phyloP scores from a whole-genome alignment of 179 eudicot species.

The Beta macrorhiza region DNA sequence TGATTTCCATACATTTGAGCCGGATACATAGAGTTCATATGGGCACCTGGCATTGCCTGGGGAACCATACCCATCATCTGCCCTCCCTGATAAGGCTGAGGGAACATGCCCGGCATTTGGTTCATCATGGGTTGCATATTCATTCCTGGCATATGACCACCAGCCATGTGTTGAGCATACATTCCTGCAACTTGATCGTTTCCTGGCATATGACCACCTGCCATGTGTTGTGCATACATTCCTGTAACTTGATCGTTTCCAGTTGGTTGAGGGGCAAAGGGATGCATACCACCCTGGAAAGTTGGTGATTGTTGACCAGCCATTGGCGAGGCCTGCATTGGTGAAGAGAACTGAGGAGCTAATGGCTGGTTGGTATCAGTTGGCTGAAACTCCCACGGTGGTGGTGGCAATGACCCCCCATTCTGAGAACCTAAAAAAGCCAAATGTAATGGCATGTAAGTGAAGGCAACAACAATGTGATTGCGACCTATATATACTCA shows the following conservation, averaged over 20 bases:
- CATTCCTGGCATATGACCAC: slow-evolving; percentile 45
- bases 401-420: slow-evolving; percentile 70
- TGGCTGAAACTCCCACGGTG: slow-evolving; percentile 91
- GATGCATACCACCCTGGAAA: slow-evolving; percentile 42
- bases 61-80: slow-evolving; percentile 48
- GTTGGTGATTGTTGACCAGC: slow-evolving; percentile 39
- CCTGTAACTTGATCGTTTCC: slow-evolving; percentile 48
- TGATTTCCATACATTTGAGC: slow-evolving; percentile 72
- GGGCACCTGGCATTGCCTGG: slow-evolving; percentile 56
- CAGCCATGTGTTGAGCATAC: slow-evolving; percentile 51
- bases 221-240: slow-evolving; percentile 52
- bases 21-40: slow-evolving; percentile 59
- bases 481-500: too few species aligned
- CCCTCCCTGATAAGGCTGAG: slow-evolving; percentile 46
- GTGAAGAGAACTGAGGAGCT: slow-evolving; percentile 38
- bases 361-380: slow-evolving; percentile 39
- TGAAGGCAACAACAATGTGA: neutral
- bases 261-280: slow-evolving; percentile 40
- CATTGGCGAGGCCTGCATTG: slow-evolving; percentile 44
- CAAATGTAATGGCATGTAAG: slow-evolving; percentile 7
- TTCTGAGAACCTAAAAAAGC: slow-evolving; percentile 52
- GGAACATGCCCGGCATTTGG: slow-evolving; percentile 49
- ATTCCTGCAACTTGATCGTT: slow-evolving; percentile 50
- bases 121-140: slow-evolving; percentile 40
- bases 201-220: slow-evolving; percentile 42